These are phyloP conservation scores for Vaccinium darrowii DNA, from an alignment of 148 eudicot genomes.

Conservation along the genomic window DNA sequence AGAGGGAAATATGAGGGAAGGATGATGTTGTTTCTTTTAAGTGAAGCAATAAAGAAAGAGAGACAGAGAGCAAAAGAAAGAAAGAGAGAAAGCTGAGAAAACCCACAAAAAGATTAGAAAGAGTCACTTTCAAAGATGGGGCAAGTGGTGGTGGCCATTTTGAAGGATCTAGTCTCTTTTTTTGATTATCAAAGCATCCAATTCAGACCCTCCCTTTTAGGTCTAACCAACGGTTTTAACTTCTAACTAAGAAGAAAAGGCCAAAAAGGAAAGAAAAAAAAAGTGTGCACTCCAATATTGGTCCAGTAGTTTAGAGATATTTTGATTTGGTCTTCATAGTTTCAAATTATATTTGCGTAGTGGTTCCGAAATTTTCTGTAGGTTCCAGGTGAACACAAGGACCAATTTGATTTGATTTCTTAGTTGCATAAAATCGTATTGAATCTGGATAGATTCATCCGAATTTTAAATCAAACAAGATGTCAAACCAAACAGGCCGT, in stretches of 20 bases:
- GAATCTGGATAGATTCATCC: background rate
- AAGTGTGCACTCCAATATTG: no score
- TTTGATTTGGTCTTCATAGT: no score
- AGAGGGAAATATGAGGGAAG: slow-evolving; percentile 18
- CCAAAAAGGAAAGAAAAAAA: background rate
- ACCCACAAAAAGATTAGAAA: slow-evolving; percentile 12
- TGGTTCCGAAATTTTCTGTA: no score
- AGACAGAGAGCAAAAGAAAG: background rate
- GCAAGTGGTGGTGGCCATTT: slow-evolving; percentile 32
- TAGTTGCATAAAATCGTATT: no score
- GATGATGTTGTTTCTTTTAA: slow-evolving; percentile 25
- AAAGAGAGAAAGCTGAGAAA: background rate
- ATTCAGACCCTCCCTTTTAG: slow-evolving; percentile 13
- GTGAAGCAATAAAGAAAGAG: slow-evolving; percentile 37
- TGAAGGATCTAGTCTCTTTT: slow-evolving; percentile 26
- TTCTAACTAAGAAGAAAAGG: background rate
- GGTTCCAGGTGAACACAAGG: no score
- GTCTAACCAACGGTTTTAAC: background rate
- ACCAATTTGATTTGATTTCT: no score
- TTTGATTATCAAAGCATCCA: slow-evolving; percentile 18
- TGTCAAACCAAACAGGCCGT: background rate
- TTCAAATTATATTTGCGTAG: no score
- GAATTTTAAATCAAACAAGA: background rate
- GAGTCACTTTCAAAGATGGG: slow-evolving; percentile 34
- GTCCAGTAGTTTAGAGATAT: no score